Evolutionary conservation across 2,329 filamentous ascomycete genomes (phyloP), one percentile per base, ranked within the genome.

Genomic region (Cladobotryum mycophilum): DNA sequence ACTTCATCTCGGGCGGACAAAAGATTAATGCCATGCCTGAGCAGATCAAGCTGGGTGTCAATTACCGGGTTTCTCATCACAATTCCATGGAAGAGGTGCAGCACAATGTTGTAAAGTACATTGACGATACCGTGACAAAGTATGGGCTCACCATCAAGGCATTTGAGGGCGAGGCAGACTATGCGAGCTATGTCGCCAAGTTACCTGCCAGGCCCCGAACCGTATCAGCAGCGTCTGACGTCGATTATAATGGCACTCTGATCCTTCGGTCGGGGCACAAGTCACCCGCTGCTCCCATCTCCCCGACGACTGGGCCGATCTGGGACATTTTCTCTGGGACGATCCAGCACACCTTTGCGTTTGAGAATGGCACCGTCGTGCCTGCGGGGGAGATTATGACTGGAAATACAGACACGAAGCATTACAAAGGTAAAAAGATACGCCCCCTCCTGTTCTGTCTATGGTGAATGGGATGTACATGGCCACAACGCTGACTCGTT

Each of bases 21-120:
- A 88, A 88, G 67, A 76, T 78, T 61, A 88, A 88, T 55, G 81
- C 84, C 0, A 74, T 88, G 42, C 85, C 85, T 0, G 84, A 87
- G 59, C 70, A 73, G 8, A 78, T 76, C 0, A 69, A 68, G 0
- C 68, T 80, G 0, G 74, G 77, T 0, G 75, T 87, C 47, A 86
- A 88, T 66, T 81, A 76, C 67, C 80, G 73, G 58, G 74, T 81
- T 46, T 78, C 80, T 22, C 70, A 79, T 5, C 79, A 80, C 41
- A 79, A 84, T 44, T 72, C 65, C 25, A 68, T 78, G 0, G 61
- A 68, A 0, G 67, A 71, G 11, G 73, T 86, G 22, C 73, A 81
- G 57, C 60, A 66, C 17, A 74, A 78, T 45, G 69, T 84, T 0
- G 63, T 76, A 9, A 58, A 66, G 12, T 62, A 81, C n/a, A 73